Percentiles rank a stretch among this genome's conserved stretches.
These are phyloP conservation scores for Capsicum pubescens DNA, from an alignment of 257 asterid species.

Conservation along the genomic window DNA sequence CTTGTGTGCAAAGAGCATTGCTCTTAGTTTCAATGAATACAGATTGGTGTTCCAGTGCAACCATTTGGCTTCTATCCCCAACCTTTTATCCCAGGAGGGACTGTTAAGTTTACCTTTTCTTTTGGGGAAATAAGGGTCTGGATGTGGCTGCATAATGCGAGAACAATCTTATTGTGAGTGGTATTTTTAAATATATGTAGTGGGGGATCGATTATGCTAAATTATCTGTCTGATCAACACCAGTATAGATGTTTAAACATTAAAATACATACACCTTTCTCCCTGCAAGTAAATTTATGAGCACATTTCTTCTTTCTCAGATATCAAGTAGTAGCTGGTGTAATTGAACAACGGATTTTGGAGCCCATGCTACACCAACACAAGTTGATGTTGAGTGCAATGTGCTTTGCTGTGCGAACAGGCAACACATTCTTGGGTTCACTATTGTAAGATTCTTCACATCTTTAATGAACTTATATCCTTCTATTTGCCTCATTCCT, in stretches of 20 bases:
- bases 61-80: neutral
- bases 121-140: neutral
- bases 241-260: neutral
- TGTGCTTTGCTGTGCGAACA: conserved; percentile 94
- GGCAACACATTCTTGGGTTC: conserved; percentile 94
- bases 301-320: conserved; percentile 47
- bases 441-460: conserved; percentile 62
- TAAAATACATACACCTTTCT: neutral
- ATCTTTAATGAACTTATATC: neutral
- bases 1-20: neutral
- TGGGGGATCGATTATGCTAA: neutral
- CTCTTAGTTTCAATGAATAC: neutral
- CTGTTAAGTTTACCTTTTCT: neutral
- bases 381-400: conserved; percentile 73
- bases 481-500: neutral
- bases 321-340: conserved; percentile 92
- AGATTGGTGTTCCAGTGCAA: conserved; percentile 1
- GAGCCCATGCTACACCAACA: conserved; percentile 85
- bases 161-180: neutral
- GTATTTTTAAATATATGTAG: neutral
- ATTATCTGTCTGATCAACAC: neutral
- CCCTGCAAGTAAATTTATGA: neutral
- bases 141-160: neutral
- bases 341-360: conserved; percentile 75
- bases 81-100: neutral